Evolutionary conservation across 2,329 filamentous ascomycete genomes (phyloP).

Genomic region (Fusarium nelsonii): DNA sequence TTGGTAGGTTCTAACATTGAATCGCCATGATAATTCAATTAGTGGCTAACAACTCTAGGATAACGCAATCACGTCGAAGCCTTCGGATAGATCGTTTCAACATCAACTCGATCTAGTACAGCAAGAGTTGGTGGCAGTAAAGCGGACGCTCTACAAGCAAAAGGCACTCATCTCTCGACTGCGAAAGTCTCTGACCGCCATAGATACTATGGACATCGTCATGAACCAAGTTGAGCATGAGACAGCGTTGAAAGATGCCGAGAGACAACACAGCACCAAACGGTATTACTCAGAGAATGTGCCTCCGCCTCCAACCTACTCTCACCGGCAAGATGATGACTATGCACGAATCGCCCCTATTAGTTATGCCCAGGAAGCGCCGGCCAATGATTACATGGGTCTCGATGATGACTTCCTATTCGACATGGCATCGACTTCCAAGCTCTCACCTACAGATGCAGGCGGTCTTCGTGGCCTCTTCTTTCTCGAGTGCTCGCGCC

Average conservation of each 20-base stretch:
- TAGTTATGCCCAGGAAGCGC: slow-evolving; percentile 3
- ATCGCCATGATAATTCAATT: accelerated
- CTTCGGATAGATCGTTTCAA: slow-evolving; percentile 57
- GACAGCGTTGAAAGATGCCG: slow-evolving; percentile 12
- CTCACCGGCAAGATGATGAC: slow-evolving; percentile 21
- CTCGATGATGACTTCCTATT: slow-evolving; percentile 44
- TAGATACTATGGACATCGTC: slow-evolving; percentile 34
- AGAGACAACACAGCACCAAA: slow-evolving; percentile 16
- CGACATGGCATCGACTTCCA: slow-evolving; percentile 49
- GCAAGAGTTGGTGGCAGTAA: slow-evolving; percentile 57
- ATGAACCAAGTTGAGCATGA: slow-evolving; percentile 23
- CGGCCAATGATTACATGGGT: slow-evolving; percentile 41
- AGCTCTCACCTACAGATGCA: slow-evolving; percentile 54
- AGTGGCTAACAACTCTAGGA: slow-evolving; percentile 50
- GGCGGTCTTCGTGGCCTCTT: slow-evolving; percentile 56
- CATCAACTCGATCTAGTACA: slow-evolving; percentile 56
- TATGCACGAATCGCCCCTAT: slow-evolving; percentile 10
- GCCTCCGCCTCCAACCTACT: slow-evolving; percentile 7
- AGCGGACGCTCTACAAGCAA: slow-evolving; percentile 53
- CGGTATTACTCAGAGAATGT: slow-evolving; percentile 13
- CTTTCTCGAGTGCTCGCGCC: slow-evolving; percentile 54
- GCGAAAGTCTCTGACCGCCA: slow-evolving; percentile 36
- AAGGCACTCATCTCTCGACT: slow-evolving; percentile 49
- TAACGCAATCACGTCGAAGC: slow-evolving; percentile 55
- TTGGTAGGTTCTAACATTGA: slow-evolving; percentile 50